Percentiles rank a stretch among this genome's conserved stretches.
Conservation (phyloP, 352 stramenopile genomes). For the Globisporangium yorkense region DNA sequence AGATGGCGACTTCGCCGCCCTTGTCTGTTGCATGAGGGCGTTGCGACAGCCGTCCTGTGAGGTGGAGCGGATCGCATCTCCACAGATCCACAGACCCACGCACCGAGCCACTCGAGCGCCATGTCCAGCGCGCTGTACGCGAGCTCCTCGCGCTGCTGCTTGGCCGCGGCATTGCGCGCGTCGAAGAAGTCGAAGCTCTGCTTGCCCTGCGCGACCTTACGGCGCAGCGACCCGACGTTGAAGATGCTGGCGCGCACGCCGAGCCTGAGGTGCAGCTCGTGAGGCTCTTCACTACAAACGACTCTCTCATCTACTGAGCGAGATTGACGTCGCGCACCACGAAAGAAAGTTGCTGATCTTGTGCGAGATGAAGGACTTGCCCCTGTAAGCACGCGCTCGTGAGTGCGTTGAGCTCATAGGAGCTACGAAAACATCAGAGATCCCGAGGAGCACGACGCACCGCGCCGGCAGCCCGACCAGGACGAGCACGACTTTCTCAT, state of each 20-base stretch:
- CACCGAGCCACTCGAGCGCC: constrained; percentile 36
- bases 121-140: constrained; percentile 45
- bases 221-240: constrained; percentile 89
- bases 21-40: constrained; percentile 13
- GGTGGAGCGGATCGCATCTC: too few species aligned
- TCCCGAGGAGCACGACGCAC: constrained; percentile 6
- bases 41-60: not conserved
- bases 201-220: constrained; percentile 53
- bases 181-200: constrained; percentile 80
- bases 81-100: not conserved
- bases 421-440: too few species aligned
- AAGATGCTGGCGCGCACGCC: constrained; percentile 70
- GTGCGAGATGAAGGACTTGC: constrained; percentile 90
- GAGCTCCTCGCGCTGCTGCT: constrained; percentile 54
- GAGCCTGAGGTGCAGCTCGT: constrained; percentile 15
- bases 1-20: constrained; percentile 60
- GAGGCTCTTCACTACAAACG: not conserved
- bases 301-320: not conserved
- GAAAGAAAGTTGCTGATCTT: constrained; percentile 57
- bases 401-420: too few species aligned
- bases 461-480: constrained; percentile 88
- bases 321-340: constrained; percentile 15
- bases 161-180: constrained; percentile 59
- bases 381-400: constrained; percentile 16
- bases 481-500: constrained; percentile 88